Conservation (phyloP, 108 stramenopile genomes). For the Cyclotella distinguenda region DNA sequence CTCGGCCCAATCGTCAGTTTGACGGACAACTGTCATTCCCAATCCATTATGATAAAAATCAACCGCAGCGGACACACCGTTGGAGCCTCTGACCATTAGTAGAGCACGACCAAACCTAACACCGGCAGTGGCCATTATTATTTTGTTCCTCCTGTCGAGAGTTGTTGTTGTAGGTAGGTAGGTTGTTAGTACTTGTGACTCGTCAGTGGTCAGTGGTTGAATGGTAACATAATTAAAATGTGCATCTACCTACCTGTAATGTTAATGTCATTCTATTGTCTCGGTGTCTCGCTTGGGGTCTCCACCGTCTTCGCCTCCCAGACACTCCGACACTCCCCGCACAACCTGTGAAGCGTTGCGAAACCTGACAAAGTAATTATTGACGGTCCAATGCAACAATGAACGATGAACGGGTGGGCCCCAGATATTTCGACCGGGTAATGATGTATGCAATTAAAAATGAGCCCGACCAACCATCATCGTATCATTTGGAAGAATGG, state of each 20-base stretch:
- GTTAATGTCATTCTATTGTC: no score
- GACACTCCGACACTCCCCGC: no score
- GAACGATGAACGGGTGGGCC: no score
- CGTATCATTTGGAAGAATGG: constrained; percentile 9
- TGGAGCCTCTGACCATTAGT: constrained; percentile 80
- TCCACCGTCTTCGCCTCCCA: no score
- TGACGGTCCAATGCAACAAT: no score
- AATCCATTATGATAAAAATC: constrained; percentile 82
- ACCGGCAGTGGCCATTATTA: constrained; percentile 28
- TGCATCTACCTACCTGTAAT: no score
- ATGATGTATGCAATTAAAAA: constrained; percentile 16
- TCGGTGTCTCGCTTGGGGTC: no score
- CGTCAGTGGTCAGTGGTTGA: no score
- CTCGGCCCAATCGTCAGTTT: constrained; percentile 86
- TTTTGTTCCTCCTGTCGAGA: not conserved
- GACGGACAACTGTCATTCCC: constrained; percentile 67
- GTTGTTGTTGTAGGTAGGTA: not conserved
- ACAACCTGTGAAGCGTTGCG: no score
- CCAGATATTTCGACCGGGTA: constrained; percentile 13
- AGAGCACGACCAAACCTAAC: constrained; percentile 65
- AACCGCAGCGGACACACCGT: constrained; percentile 68
- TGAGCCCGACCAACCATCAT: not conserved
- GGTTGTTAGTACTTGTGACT: no score
- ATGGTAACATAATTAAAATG: no score
- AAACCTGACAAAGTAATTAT: no score